Percentiles rank a stretch among this genome's conserved stretches.
Evolutionary conservation across 2,329 filamentous ascomycete species (phyloP).

Genomic region (Talaromyces sp.): DNA sequence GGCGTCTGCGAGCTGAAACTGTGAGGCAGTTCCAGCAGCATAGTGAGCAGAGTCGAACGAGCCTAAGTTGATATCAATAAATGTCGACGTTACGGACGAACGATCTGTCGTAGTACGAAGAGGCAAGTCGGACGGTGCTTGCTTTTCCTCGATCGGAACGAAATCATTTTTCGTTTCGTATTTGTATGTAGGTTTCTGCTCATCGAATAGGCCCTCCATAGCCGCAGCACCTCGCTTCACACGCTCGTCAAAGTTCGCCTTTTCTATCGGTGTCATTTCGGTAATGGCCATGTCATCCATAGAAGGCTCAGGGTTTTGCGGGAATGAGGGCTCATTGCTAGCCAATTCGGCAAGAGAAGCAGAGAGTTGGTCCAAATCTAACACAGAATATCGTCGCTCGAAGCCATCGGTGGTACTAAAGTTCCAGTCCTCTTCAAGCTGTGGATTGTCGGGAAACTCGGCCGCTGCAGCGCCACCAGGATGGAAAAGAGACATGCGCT

Average conservation of each 20-base stretch:
- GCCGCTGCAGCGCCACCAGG: slow-evolving; percentile 58
- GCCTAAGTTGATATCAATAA: slow-evolving; percentile 57
- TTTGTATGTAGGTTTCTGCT: slow-evolving; percentile 54
- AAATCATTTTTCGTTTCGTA: slow-evolving; percentile 55
- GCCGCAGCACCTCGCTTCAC: slow-evolving; percentile 56
- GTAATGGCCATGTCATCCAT: slow-evolving; percentile 30
- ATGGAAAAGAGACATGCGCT: slow-evolving; percentile 57
- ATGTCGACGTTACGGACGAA: slow-evolving; percentile 48
- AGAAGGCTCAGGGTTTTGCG: slow-evolving; percentile 24
- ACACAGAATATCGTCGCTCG: slow-evolving; percentile 50
- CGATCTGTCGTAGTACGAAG: slow-evolving; percentile 46
- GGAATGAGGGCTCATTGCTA: slow-evolving; percentile 36
- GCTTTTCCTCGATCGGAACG: slow-evolving; percentile 41
- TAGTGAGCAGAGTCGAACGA: slow-evolving; percentile 50
- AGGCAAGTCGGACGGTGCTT: slow-evolving; percentile 54
- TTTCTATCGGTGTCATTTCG: slow-evolving; percentile 44
- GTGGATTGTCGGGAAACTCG: slow-evolving; percentile 45
- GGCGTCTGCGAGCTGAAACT: slow-evolving; percentile 51
- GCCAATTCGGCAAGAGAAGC: slow-evolving; percentile 45
- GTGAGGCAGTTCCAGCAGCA: slow-evolving; percentile 50
- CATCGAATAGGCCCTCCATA: slow-evolving; percentile 58
- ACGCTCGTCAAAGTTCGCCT: slow-evolving; percentile 55
- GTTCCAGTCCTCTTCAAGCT: slow-evolving; percentile 57
- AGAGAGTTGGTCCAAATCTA: slow-evolving; percentile 45
- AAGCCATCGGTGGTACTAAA: slow-evolving; percentile 64